phyloP scores from a whole-genome alignment of 306 rosid genomes.

The Dicorynia guianensis region DNA sequence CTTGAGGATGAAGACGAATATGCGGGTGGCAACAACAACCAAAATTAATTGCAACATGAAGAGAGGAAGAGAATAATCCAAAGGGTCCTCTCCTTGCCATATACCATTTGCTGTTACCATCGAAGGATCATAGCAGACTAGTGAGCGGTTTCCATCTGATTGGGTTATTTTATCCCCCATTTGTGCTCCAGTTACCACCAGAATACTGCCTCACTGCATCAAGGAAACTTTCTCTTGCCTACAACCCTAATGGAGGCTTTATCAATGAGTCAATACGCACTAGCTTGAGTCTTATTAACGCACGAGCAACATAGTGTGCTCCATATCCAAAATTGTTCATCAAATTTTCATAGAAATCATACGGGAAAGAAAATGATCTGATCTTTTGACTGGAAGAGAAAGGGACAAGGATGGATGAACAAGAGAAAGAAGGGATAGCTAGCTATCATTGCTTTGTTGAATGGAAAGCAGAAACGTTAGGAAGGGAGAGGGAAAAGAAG shows the following conservation, averaged over 20 bases:
- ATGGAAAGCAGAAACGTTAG: constrained; percentile 35
- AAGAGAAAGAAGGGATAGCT: background rate
- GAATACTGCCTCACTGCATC: background rate
- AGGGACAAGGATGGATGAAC: background rate
- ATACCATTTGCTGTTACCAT: constrained; percentile 91
- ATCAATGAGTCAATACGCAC: constrained; percentile 26
- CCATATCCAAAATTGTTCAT: no score
- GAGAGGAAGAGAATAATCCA: constrained; percentile 92
- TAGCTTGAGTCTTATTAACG: background rate
- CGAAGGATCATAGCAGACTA: constrained; percentile 82
- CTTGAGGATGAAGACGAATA: constrained; percentile 71
- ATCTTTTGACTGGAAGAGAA: constrained; percentile 18
- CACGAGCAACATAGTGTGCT: constrained; percentile 12
- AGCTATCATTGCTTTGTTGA: background rate
- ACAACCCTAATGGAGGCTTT: constrained; percentile 25
- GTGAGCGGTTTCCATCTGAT: constrained; percentile 38
- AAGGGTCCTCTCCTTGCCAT: constrained; percentile 98
- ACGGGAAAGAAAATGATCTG: background rate
- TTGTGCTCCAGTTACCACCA: background rate
- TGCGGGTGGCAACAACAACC: constrained; percentile 71
- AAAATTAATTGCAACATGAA: constrained; percentile 82
- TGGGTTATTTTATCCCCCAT: constrained; percentile 26
- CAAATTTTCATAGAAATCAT: background rate
- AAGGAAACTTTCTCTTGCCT: constrained; percentile 14
- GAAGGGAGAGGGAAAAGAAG: constrained; percentile 31